Evolutionary conservation across 768 basidiomycete species (phyloP).

Genomic region (Phaffia australis): DNA sequence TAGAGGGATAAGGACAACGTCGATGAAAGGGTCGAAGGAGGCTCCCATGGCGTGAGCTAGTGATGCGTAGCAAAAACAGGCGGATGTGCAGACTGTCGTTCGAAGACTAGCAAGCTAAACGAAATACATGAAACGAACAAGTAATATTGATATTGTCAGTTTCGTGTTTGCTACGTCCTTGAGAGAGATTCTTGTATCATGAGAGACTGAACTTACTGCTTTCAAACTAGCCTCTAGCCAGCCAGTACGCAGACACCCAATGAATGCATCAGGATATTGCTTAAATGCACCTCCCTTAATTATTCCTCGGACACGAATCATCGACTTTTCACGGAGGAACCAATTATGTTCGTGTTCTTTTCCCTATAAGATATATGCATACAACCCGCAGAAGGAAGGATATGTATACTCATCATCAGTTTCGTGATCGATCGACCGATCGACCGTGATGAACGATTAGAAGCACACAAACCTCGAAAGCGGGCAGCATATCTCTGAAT

Average conservation of each 20-base stretch:
- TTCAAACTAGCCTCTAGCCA: slow-evolving; percentile 76
- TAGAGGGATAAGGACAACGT: slow-evolving; percentile 61
- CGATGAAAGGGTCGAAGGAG: slow-evolving; percentile 67
- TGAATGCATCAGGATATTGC: slow-evolving; percentile 63
- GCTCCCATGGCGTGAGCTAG: slow-evolving; percentile 56
- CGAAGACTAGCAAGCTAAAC: slow-evolving; percentile 83
- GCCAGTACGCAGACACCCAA: slow-evolving; percentile 60
- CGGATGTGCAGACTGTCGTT: slow-evolving; percentile 74
- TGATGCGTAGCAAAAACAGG: slow-evolving; percentile 66
- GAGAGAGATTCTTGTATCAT: neutral
- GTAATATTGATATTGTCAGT: neutral
- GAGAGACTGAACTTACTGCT: slow-evolving; percentile 48
- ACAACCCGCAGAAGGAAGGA: neutral
- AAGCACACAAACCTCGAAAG: slow-evolving; percentile 59
- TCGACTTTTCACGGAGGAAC: slow-evolving; percentile 64
- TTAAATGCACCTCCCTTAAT: slow-evolving; percentile 70
- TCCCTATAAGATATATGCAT: slow-evolving; percentile 46
- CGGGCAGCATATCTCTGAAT: slow-evolving; percentile 63
- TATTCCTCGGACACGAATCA: slow-evolving; percentile 76
- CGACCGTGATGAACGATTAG: too few relatives aligned
- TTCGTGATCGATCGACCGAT: too few relatives aligned
- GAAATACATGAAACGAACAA: slow-evolving; percentile 4
- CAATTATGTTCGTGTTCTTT: slow-evolving; percentile 97
- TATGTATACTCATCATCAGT: too few relatives aligned
- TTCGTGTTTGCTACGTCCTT: neutral